These are phyloP conservation scores for Myriosclerotinia curreyana DNA, from an alignment of 2,329 filamentous ascomycete species.

Conservation along the genomic window DNA sequence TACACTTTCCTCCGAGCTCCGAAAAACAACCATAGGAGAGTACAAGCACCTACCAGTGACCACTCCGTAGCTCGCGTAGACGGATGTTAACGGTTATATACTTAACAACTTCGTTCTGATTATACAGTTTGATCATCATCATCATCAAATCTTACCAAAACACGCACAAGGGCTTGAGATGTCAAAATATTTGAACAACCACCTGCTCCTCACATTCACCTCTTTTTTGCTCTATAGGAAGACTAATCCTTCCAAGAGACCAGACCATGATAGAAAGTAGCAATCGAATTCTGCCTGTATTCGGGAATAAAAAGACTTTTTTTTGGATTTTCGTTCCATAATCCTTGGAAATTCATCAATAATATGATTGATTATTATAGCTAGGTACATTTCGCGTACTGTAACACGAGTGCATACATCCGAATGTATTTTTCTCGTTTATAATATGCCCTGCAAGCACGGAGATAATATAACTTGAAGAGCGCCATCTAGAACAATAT, in stretches of 20 bases:
- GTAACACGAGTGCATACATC: constrained; percentile 19
- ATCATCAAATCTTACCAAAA: not conserved
- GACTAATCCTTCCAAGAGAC: not conserved
- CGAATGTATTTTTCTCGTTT: not conserved
- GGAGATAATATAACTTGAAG: constrained; percentile 11
- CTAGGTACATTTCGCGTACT: constrained; percentile 19
- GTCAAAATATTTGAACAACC: not conserved
- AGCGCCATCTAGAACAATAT: constrained; percentile 10
- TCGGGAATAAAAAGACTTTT: not conserved
- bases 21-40: constrained; percentile 11
- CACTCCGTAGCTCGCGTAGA: too few species aligned
- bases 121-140: not conserved
- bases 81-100: too few species aligned
- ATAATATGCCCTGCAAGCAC: constrained; percentile 10
- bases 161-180: not conserved
- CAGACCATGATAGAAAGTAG: not conserved
- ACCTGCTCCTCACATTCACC: not conserved
- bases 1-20: constrained; percentile 9
- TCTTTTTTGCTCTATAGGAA: not conserved
- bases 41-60: too few species aligned
- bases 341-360: not conserved
- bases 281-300: not conserved
- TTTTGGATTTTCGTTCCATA: not conserved
- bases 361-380: not conserved
- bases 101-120: not conserved